Percentiles rank a stretch among this genome's conserved stretches.
Conservation (phyloP, 108 stramenopile species). For the Pseudonitzschia multiseries region DNA sequence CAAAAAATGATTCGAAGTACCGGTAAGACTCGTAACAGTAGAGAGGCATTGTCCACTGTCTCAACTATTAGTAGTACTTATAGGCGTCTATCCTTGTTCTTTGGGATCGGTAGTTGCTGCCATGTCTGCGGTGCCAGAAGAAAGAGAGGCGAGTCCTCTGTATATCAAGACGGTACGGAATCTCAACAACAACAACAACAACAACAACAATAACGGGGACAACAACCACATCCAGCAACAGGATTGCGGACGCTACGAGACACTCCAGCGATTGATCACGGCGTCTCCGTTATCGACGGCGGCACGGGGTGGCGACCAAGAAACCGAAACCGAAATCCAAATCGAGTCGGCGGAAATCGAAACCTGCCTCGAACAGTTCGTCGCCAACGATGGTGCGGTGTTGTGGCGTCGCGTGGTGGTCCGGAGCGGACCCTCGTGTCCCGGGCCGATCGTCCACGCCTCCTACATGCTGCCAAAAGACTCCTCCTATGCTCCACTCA, state of each 20-base stretch:
- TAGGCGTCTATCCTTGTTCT: no score
- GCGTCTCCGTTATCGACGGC: conserved; percentile 15
- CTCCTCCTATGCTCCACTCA: neutral
- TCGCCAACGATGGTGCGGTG: conserved; percentile 6
- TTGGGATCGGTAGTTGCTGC: no score
- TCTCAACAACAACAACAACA: neutral
- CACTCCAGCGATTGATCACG: conserved; percentile 27
- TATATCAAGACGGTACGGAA: conserved; percentile 10
- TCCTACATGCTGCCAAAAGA: conserved; percentile 28
- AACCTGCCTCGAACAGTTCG: conserved; percentile 33
- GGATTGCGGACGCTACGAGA: conserved; percentile 25
- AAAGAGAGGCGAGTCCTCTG: conserved; percentile 8
- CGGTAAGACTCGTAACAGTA: no score
- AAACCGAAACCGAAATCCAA: neutral
- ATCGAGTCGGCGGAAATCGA: conserved; percentile 35
- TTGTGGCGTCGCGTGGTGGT: conserved; percentile 40
- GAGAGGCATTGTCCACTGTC: no score
- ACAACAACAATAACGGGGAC: neutral
- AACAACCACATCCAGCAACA: neutral
- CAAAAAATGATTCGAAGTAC: no score
- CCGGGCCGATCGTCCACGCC: conserved; percentile 33
- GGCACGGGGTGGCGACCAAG: neutral
- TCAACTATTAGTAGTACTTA: no score
- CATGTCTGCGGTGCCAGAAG: neutral
- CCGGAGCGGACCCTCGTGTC: conserved; percentile 32